phyloP scores from a whole-genome alignment of 371 early-diverging fungal genomes.

The Umbelopsis sp. region DNA sequence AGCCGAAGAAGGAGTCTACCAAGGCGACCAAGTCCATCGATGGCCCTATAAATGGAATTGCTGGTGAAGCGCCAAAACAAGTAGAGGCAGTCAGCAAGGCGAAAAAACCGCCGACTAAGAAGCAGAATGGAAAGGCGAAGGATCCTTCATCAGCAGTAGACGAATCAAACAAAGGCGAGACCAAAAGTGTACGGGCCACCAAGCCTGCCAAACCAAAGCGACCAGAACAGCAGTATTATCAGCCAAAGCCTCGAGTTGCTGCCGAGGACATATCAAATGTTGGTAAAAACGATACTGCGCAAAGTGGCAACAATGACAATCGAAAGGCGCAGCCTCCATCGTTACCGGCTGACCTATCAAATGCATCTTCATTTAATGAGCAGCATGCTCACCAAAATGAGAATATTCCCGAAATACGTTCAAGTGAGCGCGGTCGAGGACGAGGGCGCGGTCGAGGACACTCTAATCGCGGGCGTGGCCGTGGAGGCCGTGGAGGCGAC shows the following conservation, averaged over 20 bases:
- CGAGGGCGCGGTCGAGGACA: slow-evolving; percentile 6
- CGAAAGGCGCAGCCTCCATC: not conserved
- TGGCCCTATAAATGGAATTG: too few species aligned
- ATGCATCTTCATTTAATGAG: not conserved
- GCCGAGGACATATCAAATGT: not conserved
- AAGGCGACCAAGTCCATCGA: not conserved
- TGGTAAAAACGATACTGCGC: not conserved
- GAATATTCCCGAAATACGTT: not conserved
- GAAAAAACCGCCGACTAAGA: not conserved
- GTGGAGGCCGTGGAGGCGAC: not conserved
- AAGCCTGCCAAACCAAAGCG: not conserved
- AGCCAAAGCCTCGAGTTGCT: not conserved
- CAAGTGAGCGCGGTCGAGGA: not conserved
- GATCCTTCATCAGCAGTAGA: not conserved
- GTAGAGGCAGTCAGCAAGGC: too few species aligned
- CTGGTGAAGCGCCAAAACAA: too few species aligned
- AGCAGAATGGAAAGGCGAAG: not conserved
- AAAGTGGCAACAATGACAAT: not conserved
- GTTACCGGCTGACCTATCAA: not conserved
- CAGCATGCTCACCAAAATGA: not conserved
- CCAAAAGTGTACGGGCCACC: not conserved
- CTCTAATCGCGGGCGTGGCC: not conserved
- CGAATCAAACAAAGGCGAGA: not conserved
- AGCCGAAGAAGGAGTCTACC: not conserved
- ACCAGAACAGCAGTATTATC: slow-evolving; percentile 10